These are phyloP conservation scores for Cladosporium phlei DNA, from an alignment of 2,329 filamentous ascomycete genomes.

Conservation along the genomic window DNA sequence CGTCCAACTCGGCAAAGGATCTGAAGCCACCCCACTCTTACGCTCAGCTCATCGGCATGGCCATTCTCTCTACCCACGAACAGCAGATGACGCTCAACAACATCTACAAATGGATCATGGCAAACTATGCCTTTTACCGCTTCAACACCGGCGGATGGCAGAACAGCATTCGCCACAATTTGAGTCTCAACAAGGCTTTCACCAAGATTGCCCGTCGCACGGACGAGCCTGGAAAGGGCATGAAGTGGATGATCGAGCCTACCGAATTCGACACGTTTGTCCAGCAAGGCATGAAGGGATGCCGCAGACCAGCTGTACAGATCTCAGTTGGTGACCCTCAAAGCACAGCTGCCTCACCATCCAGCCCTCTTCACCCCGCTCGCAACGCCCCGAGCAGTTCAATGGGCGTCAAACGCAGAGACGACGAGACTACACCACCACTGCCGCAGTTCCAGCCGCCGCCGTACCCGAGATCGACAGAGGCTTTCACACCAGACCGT, in stretches of 20 bases:
- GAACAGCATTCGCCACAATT: slow-evolving; percentile 95
- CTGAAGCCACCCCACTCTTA: slow-evolving; percentile 96
- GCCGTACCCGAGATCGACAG: slow-evolving; percentile 40
- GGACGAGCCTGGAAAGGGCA: slow-evolving; percentile 94
- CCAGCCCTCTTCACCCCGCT: slow-evolving; percentile 52
- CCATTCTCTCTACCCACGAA: slow-evolving; percentile 79
- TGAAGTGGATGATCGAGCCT: slow-evolving; percentile 95
- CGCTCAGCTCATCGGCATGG: slow-evolving; percentile 93
- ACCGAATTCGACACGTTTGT: slow-evolving; percentile 84
- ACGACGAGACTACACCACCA: slow-evolving; percentile 39
- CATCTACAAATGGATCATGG: slow-evolving; percentile 91
- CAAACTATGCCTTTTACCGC: slow-evolving; percentile 88
- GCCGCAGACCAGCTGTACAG: slow-evolving; percentile 33
- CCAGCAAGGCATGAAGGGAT: slow-evolving; percentile 54
- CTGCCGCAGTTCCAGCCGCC: slow-evolving; percentile 34
- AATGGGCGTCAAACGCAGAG: slow-evolving; percentile 36
- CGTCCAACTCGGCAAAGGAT: slow-evolving; percentile 77
- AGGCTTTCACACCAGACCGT: slow-evolving; percentile 52
- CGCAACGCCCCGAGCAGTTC: slow-evolving; percentile 30
- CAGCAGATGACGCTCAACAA: slow-evolving; percentile 86
- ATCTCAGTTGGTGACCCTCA: slow-evolving; percentile 32
- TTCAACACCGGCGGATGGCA: slow-evolving; percentile 87
- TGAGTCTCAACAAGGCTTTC: slow-evolving; percentile 92
- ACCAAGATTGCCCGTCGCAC: slow-evolving; percentile 88
- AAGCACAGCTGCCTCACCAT: slow-evolving; percentile 37